Base-by-base conservation (phyloP, 1,139 yeast genomes). In the Tardiomyces depauwii region DNA sequence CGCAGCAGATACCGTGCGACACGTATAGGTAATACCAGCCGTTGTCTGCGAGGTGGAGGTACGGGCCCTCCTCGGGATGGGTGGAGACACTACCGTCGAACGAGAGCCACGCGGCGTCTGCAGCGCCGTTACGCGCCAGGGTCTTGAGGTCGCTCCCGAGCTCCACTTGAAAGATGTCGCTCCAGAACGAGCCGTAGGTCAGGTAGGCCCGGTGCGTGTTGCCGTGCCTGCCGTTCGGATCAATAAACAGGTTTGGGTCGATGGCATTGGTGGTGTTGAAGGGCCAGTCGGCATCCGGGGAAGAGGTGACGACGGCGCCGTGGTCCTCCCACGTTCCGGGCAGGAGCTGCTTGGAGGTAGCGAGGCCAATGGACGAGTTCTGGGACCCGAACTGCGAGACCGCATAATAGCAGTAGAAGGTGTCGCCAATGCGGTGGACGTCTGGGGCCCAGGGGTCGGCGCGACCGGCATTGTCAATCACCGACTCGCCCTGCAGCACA, bases 1-100 rank as follows among this genome's bases (percentile, higher is more conserved):
- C 45, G 14, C 45, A 44, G 36, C 45, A 44, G n/a, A 33, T 39
- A 9, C 45, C 45, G 18, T 44, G 39, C 12, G 45, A 44, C 21
- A 44, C 43, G 18, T n/a, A 44, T 23, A 44, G 25, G 30, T 44
- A 44, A 16, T 44, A 44, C 33, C 39, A 44, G 9, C 45, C 45
- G 25, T 41, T 44, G 27, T 10, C 19, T 18, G 43, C 45, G 32
- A 16, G 18, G 28, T 44, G 45, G 30, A 44, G 32, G 18, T 44
- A 44, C 16, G 45, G 18, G 2, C 43, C 45, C 25, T 44, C 45
- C 13, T 23, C 45, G n/a, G 45, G 44, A 18, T 44, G 45, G 23
- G 45, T 40, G 40, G 21, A 41, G 18, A 42, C 28, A 12, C 40
- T 38, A 10, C 44, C 41, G 27, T 42, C 44, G 21, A 14, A 42